Percentiles rank a stretch among this genome's conserved stretches.
These are phyloP conservation scores for Rubia tinctorum DNA, from an alignment of 305 asterid species.

Conservation along the genomic window DNA sequence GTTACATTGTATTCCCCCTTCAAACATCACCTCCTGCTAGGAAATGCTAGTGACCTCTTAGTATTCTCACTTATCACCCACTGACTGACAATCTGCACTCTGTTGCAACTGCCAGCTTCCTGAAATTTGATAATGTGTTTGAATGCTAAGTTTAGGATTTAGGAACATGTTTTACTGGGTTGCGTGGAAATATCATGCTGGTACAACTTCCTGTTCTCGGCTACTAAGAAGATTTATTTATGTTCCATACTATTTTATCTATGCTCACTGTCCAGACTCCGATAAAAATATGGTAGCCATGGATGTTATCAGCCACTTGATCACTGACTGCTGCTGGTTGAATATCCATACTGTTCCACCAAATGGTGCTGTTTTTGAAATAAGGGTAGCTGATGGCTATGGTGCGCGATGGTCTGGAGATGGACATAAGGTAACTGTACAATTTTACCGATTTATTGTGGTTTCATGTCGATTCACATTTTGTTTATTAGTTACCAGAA, in stretches of 20 bases:
- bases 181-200: no score
- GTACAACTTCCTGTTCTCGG: neutral
- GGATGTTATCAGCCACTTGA: slow-evolving; percentile 38
- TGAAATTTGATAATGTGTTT: neutral
- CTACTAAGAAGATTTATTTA: neutral
- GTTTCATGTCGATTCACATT: no score
- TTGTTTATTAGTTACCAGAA: no score
- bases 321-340: slow-evolving; percentile 56
- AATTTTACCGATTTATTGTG: no score
- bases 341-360: slow-evolving; percentile 67
- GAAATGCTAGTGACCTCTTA: neutral
- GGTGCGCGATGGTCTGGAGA: slow-evolving; percentile 87
- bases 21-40: neutral
- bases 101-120: neutral
- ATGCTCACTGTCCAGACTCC: slow-evolving; percentile 40
- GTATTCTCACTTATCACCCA: neutral
- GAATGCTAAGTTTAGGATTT: neutral
- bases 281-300: slow-evolving; percentile 54
- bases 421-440: slow-evolving; percentile 55
- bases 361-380: slow-evolving; percentile 59
- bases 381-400: slow-evolving; percentile 57
- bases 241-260: neutral
- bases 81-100: no score
- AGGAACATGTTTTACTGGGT: neutral
- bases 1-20: neutral